A percentile compares a stretch with the other conserved stretches of the same genome.
phyloP scores from a whole-genome alignment of 1,284 basidiomycete species.

The Quambalaria eucalypti region DNA sequence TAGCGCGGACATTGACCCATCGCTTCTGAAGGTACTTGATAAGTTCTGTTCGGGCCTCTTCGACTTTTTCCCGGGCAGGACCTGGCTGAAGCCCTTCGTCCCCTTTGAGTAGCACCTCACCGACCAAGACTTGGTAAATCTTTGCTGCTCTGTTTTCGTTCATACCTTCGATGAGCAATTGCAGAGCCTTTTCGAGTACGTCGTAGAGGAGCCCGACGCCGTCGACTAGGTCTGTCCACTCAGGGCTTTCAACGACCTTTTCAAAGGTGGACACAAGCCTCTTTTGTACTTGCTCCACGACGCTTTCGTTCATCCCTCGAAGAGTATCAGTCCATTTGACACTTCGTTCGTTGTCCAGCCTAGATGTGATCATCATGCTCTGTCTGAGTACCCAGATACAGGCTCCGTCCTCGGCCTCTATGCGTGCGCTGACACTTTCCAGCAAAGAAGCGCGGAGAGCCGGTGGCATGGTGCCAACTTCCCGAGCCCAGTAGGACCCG shows the following conservation, averaged over 20 bases:
- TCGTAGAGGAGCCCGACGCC: constrained; percentile 30
- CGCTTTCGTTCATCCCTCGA: constrained; percentile 30
- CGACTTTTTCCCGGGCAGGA: constrained; percentile 10
- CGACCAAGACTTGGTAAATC: constrained; percentile 30
- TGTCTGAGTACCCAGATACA: constrained; percentile 21
- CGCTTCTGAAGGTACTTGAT: constrained; percentile 29
- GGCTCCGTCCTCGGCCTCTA: constrained; percentile 11
- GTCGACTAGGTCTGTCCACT: constrained; percentile 27
- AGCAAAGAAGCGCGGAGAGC: constrained; percentile 23
- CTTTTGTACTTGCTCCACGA: constrained; percentile 21
- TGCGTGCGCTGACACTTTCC: constrained; percentile 11
- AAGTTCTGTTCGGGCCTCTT: constrained; percentile 25
- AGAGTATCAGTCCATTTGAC: constrained; percentile 33
- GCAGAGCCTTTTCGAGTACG: constrained; percentile 28
- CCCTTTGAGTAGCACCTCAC: constrained; percentile 25
- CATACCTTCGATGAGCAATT: constrained; percentile 34
- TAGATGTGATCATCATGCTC: constrained; percentile 21
- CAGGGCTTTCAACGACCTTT: constrained; percentile 17
- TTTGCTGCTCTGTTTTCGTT: constrained; percentile 23
- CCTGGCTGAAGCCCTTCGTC: constrained; percentile 21
- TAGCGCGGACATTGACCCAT: constrained; percentile 68
- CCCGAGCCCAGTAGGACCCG: constrained; percentile 36
- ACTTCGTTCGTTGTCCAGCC: constrained; percentile 26
- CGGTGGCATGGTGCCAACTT: constrained; percentile 31
- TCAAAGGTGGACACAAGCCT: constrained; percentile 21